Base-by-base conservation (phyloP, 768 basidiomycete species). In the Leccinum barrowsii region DNA sequence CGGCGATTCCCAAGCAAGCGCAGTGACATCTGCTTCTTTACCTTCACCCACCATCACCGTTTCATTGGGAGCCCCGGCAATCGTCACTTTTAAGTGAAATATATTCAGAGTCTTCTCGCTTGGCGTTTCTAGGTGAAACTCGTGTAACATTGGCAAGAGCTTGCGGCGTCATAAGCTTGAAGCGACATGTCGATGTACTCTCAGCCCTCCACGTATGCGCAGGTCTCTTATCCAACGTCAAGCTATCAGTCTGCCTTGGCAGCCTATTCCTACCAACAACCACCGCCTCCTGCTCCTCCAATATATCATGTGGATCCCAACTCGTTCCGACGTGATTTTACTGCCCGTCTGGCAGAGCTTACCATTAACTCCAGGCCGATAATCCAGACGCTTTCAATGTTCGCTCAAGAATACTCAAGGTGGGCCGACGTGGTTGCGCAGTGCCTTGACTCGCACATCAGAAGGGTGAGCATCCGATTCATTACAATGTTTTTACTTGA, bases 311-410 rank as follows among this genome's bases (percentile, higher is more conserved):
- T 83, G 70, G 88, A 91, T 71, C 84, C 89, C 30, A 80, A 79
- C 73, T 76, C 81, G 40, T 93, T 93, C 71, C 85, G 92, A 63
- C 84, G 85, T 75, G 91, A 92, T 76, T 93, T 88, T 74, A 68
- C 82, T 56, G 71, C 76, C 44, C 85, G 90, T 60, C 85, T 97
- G 55, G 77, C 83, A 67, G 85, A 87, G 62, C 87, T 99, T 62
- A 92, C 86, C 53, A 87, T 94, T 80, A 99, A 98, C 76, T 96
- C 94, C 64, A 87, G 94, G 68, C 89, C 93, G 10, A 85, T 97
- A 61, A 99, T 99, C 63, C 93, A 97, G 76, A 83, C 82, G 60
- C 76, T 99, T 15, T 98, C 97, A 34, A 86, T 94, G 82, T 83
- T 91, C 64, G 96, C 97, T 54, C 90, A 93, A 75, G 90, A 96